These are phyloP conservation scores for Endoconidiophora laricicola DNA, from an alignment of 2,329 filamentous ascomycete species.

Conservation along the genomic window DNA sequence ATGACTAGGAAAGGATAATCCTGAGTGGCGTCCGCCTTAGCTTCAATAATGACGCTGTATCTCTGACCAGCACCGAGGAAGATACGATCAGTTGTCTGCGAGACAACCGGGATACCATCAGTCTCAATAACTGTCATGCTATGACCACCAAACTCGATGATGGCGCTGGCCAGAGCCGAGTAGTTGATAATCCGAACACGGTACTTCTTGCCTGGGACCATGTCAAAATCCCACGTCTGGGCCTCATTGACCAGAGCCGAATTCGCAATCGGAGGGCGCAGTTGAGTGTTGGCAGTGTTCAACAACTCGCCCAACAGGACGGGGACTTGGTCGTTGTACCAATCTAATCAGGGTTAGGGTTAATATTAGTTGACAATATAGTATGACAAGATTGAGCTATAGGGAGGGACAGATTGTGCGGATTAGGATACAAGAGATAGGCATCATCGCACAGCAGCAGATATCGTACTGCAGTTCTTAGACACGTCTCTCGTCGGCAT, in stretches of 20 bases:
- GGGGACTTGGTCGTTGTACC: constrained; percentile 40
- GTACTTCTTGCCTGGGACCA: constrained; percentile 21
- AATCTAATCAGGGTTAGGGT: constrained; percentile 23
- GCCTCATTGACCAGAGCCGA: constrained; percentile 35
- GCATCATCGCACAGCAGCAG: no score
- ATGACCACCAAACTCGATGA: constrained; percentile 28
- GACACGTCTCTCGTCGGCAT: no score
- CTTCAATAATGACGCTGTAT: constrained; percentile 29
- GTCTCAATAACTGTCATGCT: constrained; percentile 30
- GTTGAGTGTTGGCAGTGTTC: constrained; percentile 27
- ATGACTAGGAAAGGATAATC: constrained; percentile 29
- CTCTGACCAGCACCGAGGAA: constrained; percentile 28
- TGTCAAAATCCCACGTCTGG: constrained; percentile 16
- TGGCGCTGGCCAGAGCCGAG: constrained; percentile 25
- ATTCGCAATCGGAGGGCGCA: constrained; percentile 36
- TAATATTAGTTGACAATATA: not conserved
- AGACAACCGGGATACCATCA: constrained; percentile 26
- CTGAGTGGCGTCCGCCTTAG: constrained; percentile 21
- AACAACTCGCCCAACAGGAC: constrained; percentile 29
- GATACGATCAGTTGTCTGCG: constrained; percentile 22
- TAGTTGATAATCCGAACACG: constrained; percentile 31
- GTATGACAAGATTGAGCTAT: not conserved
- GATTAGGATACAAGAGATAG: no score
- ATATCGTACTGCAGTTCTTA: no score
- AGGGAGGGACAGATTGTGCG: not conserved